Evolutionary conservation across 371 early-diverging fungal genomes (phyloP), one percentile per base, ranked within the genome.

Genomic region (Haplosporangium sp.): DNA sequence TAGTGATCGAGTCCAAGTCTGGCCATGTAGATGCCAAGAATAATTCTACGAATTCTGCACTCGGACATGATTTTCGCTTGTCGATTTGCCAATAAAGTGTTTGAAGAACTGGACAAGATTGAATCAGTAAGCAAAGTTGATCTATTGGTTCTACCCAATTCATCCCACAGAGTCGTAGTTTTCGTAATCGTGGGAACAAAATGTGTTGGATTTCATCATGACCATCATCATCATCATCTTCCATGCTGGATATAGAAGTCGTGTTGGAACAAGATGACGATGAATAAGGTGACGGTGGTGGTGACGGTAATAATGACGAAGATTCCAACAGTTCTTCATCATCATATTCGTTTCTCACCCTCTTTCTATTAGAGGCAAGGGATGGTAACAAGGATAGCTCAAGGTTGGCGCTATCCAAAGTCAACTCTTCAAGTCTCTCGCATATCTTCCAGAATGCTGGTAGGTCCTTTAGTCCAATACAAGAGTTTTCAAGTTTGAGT

Each of bases 21-120:
- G 50, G 50, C 50, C 50, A 50, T 50, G 50, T 50, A n/a, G 50
- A 50, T 7, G 50, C 50, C 15, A 50, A n/a, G n/a, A 50, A 50
- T 50, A 50, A 7, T n/a, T 50, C 50, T n/a, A 50, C 50, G 15
- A 50, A 50, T n/a, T 50, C 50, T 15, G n/a, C 50, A 50, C n/a
- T 50, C 7, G 50, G 50, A n/a, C 50, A 50, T 6, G 6, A 15
- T n/a, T 50, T 50, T n/a, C 50, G 50, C n/a, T 50, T 50, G 50
- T 50, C 50, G 3, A 50, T 50, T 1, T 50, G 50, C 50, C 50
- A 50, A 15, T 50, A 50, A 6, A 50, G 50, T n/a, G 50, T 50
- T n/a, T 50, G 50, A n/a, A 50, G 50, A n/a, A 50, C 50, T 15
- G 50, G 50, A n/a, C 50, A 50, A 5, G 50, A n/a, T n/a, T 50